phyloP scores from a whole-genome alignment of 2,329 filamentous ascomycete genomes.

The Colletotrichum musicola region DNA sequence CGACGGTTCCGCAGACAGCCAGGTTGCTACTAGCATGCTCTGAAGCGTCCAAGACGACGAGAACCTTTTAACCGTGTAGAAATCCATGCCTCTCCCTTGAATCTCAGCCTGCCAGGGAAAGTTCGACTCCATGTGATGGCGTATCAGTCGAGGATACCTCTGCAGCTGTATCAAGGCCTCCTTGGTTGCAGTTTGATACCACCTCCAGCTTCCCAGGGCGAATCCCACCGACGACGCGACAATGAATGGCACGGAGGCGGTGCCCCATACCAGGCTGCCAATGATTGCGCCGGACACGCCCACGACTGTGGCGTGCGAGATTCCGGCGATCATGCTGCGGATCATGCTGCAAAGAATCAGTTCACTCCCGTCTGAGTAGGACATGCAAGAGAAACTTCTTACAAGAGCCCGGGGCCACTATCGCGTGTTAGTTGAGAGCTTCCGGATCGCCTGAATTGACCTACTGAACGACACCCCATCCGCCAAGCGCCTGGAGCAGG shows the following conservation, averaged over 20 bases:
- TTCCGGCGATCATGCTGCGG: constrained; percentile 43
- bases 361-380: too few species aligned
- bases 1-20: constrained; percentile 42
- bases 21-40: constrained; percentile 42
- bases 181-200: constrained; percentile 40
- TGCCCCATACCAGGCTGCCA: constrained; percentile 42
- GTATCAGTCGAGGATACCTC: constrained; percentile 41
- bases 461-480: too few species aligned
- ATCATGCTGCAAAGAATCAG: constrained; percentile 39
- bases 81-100: constrained; percentile 17
- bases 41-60: constrained; percentile 37
- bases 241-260: constrained; percentile 42
- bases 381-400: too few species aligned
- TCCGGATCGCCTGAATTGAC: too few species aligned
- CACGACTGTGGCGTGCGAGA: constrained; percentile 37
- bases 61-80: constrained; percentile 38
- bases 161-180: constrained; percentile 41
- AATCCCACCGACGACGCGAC: constrained; percentile 42
- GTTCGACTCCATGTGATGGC: constrained; percentile 42
- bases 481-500: too few species aligned
- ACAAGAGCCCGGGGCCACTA: too few species aligned
- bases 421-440: too few species aligned
- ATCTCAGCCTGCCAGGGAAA: constrained; percentile 42
- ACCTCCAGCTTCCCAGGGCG: constrained; percentile 40
- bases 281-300: constrained; percentile 38